Evolutionary conservation across 108 stramenopile species (phyloP).

Genomic region (Mediolabrus comicus): DNA sequence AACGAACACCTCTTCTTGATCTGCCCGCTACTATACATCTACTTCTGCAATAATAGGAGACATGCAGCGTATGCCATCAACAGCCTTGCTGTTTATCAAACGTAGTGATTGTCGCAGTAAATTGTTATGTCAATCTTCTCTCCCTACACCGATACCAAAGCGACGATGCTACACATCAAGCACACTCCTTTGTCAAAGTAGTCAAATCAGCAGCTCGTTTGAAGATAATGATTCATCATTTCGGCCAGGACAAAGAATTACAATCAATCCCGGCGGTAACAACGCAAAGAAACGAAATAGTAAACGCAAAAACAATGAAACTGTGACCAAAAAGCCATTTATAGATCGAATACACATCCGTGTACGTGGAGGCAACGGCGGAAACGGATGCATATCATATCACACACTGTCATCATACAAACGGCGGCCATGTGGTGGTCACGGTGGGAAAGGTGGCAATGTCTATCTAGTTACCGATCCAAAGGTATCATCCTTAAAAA

Average conservation of each 20-base stretch:
- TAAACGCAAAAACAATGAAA: slow-evolving; percentile 34
- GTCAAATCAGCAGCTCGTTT: not conserved
- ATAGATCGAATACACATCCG: slow-evolving; percentile 69
- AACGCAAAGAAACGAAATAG: not conserved
- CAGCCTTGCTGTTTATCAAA: too few relatives aligned
- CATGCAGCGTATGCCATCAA: too few relatives aligned
- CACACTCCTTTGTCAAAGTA: not conserved
- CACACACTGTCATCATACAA: slow-evolving; percentile 55
- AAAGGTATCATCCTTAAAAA: slow-evolving; percentile 52
- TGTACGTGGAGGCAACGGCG: slow-evolving; percentile 73
- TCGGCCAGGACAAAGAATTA: not conserved
- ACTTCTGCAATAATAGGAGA: too few relatives aligned
- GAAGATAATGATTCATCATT: slow-evolving; percentile 1
- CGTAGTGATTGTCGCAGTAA: too few relatives aligned
- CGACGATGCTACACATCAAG: not conserved
- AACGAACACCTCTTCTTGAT: too few relatives aligned
- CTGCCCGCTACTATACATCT: too few relatives aligned
- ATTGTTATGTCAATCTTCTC: too few relatives aligned
- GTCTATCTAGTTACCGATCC: slow-evolving; percentile 77
- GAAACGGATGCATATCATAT: slow-evolving; percentile 68
- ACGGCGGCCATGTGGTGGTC: slow-evolving; percentile 72
- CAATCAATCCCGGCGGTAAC: not conserved
- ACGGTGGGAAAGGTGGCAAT: slow-evolving; percentile 82
- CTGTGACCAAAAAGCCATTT: slow-evolving; percentile 54
- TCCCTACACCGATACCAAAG: too few relatives aligned